Evolutionary conservation across 345 rosid genomes (phyloP).

Genomic region (Odontarrhena argentea): DNA sequence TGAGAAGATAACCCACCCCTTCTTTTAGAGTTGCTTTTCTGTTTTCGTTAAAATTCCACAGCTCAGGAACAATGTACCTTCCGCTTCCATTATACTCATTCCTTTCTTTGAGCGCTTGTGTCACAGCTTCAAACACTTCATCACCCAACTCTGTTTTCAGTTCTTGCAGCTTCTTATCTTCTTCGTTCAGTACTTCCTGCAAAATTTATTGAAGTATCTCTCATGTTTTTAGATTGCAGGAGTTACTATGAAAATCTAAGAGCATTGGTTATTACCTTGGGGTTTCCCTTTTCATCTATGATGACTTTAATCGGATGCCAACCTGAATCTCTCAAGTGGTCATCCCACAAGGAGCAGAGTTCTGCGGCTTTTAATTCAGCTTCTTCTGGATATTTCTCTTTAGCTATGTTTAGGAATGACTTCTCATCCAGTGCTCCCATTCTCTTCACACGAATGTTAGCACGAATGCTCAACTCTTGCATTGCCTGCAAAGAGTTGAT

Average conservation of each 20-base stretch:
- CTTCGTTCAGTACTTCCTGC: slow-evolving; percentile 54
- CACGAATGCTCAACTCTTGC: slow-evolving; percentile 21
- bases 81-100: slow-evolving; percentile 62
- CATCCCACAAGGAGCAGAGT: slow-evolving; percentile 40
- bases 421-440: slow-evolving; percentile 39
- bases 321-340: slow-evolving; percentile 37
- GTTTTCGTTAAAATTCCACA: slow-evolving; percentile 55
- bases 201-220: neutral
- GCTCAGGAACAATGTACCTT: slow-evolving; percentile 55
- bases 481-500: slow-evolving; percentile 33
- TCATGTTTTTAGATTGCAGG: slow-evolving; percentile 1
- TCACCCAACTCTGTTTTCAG: slow-evolving; percentile 53
- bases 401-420: slow-evolving; percentile 33
- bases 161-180: slow-evolving; percentile 53
- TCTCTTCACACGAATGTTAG: slow-evolving; percentile 30
- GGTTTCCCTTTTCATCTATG: neutral
- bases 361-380: slow-evolving; percentile 14
- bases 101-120: slow-evolving; percentile 49
- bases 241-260: neutral
- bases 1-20: slow-evolving; percentile 41
- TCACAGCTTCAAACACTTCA: slow-evolving; percentile 53
- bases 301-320: slow-evolving; percentile 42
- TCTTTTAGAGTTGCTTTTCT: slow-evolving; percentile 57
- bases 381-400: slow-evolving; percentile 37
- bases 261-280: slow-evolving; percentile 27